These are phyloP conservation scores for Suillus discolor DNA, from an alignment of 768 basidiomycete genomes.

Conservation along the genomic window DNA sequence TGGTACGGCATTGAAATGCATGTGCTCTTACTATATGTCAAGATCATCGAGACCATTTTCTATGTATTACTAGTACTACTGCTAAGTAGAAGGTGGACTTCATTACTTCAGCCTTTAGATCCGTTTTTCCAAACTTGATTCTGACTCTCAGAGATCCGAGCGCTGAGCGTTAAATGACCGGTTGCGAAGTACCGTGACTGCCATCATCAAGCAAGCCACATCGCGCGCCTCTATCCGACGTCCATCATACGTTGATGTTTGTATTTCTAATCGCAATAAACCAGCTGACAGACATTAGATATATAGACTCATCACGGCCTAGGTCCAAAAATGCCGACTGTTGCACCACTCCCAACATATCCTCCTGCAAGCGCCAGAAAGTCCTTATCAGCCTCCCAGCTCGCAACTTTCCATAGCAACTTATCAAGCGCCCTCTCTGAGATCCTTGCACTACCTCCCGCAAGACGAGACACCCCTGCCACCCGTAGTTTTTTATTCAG, in stretches of 20 bases:
- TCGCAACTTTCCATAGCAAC: constrained; percentile 46
- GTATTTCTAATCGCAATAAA: neutral
- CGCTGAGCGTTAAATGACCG: neutral
- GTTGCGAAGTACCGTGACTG: neutral
- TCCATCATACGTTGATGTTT: neutral
- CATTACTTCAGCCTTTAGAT: no score
- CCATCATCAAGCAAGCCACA: neutral
- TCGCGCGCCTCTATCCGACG: neutral
- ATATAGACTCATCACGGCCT: neutral
- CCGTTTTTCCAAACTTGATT: no score
- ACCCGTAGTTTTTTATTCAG: constrained; percentile 54
- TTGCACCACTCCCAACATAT: constrained; percentile 51
- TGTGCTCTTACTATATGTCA: no score
- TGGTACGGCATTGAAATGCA: no score
- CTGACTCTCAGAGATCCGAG: no score
- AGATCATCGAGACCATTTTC: no score
- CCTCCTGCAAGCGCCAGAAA: constrained; percentile 54
- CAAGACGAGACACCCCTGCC: constrained; percentile 47
- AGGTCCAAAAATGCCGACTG: constrained; percentile 27
- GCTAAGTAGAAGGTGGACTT: no score
- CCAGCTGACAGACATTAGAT: neutral
- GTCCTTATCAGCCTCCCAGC: constrained; percentile 52
- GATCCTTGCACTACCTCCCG: constrained; percentile 48
- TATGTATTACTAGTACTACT: no score
- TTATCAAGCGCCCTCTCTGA: constrained; percentile 51